A percentile compares a stretch with the other conserved stretches of the same genome.
These are phyloP conservation scores for Neoboletus brunneissimus DNA, from an alignment of 768 basidiomycete genomes.

Conservation along the genomic window DNA sequence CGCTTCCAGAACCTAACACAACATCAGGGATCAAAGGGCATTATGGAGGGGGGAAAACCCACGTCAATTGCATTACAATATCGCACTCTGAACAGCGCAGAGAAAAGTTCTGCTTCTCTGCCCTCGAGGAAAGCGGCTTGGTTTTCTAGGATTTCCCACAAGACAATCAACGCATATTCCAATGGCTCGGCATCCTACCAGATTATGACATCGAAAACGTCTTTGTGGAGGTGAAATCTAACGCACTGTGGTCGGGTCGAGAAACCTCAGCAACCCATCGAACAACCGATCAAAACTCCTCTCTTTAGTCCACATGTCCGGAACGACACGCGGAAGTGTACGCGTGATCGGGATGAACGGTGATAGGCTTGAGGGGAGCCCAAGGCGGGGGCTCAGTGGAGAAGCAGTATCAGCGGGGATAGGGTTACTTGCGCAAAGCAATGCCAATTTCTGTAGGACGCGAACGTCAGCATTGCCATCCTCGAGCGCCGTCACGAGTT, in stretches of 20 bases:
- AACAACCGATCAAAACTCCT: constrained; percentile 71
- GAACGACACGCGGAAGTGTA: constrained; percentile 40
- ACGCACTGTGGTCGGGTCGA: constrained; percentile 63
- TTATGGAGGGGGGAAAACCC: constrained; percentile 23
- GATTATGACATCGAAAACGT: neutral
- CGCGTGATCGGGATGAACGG: constrained; percentile 44
- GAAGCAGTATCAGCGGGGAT: constrained; percentile 43
- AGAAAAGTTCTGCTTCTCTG: constrained; percentile 73
- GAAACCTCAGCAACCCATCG: constrained; percentile 56
- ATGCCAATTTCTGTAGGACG: constrained; percentile 62
- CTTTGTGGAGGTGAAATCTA: neutral
- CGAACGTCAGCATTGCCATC: constrained; percentile 48
- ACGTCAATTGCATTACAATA: constrained; percentile 73
- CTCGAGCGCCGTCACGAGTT: constrained; percentile 53
- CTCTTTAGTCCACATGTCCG: constrained; percentile 71
- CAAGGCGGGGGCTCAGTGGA: constrained; percentile 50
- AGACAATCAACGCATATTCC: constrained; percentile 74
- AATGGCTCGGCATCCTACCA: constrained; percentile 59
- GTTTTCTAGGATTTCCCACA: constrained; percentile 82
- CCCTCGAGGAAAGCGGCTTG: constrained; percentile 74
- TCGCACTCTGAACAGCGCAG: constrained; percentile 65
- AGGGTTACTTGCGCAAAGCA: constrained; percentile 61
- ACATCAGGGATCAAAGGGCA: neutral
- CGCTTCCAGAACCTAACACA: constrained; percentile 69
- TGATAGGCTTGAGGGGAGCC: constrained; percentile 55